phyloP scores from a whole-genome alignment of 148 eudicot genomes.

The Amaranthus palmeri region DNA sequence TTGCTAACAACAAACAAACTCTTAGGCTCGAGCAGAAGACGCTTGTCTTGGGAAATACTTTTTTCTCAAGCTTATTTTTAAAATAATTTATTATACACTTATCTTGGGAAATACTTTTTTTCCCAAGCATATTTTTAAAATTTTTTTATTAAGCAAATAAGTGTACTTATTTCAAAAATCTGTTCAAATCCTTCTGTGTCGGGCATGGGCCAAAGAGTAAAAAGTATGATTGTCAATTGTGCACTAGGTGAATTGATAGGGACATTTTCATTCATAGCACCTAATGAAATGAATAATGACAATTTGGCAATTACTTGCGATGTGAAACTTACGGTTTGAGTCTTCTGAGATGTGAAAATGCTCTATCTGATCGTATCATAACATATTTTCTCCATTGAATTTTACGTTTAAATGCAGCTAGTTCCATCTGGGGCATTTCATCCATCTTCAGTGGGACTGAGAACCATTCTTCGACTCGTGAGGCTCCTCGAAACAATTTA shows the following conservation, averaged over 20 bases:
- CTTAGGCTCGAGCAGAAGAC: no score
- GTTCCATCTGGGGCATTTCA: slow-evolving; percentile 41
- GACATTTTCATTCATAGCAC: no score
- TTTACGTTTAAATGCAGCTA: slow-evolving; percentile 22
- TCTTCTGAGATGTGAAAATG: slow-evolving; percentile 3
- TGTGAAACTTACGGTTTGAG: neutral
- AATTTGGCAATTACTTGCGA: neutral
- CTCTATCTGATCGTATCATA: neutral
- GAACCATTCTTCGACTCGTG: slow-evolving; percentile 29
- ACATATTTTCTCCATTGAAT: slow-evolving; percentile 3
- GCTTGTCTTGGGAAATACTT: no score
- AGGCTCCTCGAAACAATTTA: slow-evolving; percentile 27
- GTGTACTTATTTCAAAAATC: no score
- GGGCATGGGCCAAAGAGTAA: neutral
- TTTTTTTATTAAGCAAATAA: no score
- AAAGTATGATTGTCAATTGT: neutral
- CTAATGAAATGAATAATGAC: neutral
- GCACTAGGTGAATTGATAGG: neutral
- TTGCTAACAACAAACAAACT: no score
- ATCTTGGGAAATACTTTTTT: no score
- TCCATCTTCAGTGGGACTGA: slow-evolving; percentile 40
- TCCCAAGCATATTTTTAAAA: no score
- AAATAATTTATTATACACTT: no score
- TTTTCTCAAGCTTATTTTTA: no score
- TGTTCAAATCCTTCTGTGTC: neutral